phyloP scores from a whole-genome alignment of 768 basidiomycete genomes.

The Russula earlei region DNA sequence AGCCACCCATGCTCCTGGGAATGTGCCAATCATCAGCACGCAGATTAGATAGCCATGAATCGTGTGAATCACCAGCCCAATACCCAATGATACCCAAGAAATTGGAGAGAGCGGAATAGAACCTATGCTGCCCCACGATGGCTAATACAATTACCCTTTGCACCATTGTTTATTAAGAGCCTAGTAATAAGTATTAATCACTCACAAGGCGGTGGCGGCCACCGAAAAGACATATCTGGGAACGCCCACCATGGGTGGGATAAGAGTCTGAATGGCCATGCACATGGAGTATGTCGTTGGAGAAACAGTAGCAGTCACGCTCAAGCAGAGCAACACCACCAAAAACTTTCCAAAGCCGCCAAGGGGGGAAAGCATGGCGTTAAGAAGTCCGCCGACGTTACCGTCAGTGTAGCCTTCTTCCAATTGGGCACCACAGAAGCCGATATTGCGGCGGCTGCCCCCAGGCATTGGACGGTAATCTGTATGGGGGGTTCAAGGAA shows the following conservation, averaged over 20 bases:
- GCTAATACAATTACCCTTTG: slow-evolving; percentile 55
- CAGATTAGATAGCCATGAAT: background rate
- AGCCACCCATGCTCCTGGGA: slow-evolving; percentile 36
- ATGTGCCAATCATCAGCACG: slow-evolving; percentile 46
- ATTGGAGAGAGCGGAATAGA: slow-evolving; percentile 54
- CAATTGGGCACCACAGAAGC: slow-evolving; percentile 47
- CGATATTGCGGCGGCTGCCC: slow-evolving; percentile 57
- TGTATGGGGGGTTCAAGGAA: slow-evolving; percentile 16
- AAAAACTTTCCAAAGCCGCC: slow-evolving; percentile 65
- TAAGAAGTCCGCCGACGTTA: slow-evolving; percentile 54
- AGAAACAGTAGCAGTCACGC: slow-evolving; percentile 72
- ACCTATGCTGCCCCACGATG: slow-evolving; percentile 58
- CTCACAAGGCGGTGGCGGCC: slow-evolving; percentile 57
- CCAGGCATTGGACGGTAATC: slow-evolving; percentile 44
- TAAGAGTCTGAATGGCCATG: slow-evolving; percentile 60
- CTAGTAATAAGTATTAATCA: slow-evolving; percentile 8
- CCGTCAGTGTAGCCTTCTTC: slow-evolving; percentile 42
- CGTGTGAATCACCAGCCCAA: slow-evolving; percentile 25
- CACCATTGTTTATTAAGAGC: background rate
- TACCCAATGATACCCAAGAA: slow-evolving; percentile 55
- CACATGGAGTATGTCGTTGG: slow-evolving; percentile 76
- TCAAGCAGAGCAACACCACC: slow-evolving; percentile 62
- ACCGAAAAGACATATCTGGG: slow-evolving; percentile 66
- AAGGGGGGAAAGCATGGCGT: slow-evolving; percentile 49
- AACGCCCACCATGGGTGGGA: slow-evolving; percentile 47